These are phyloP conservation scores for Boletellus ananiceps DNA, from an alignment of 768 basidiomycete genomes.

Conservation along the genomic window DNA sequence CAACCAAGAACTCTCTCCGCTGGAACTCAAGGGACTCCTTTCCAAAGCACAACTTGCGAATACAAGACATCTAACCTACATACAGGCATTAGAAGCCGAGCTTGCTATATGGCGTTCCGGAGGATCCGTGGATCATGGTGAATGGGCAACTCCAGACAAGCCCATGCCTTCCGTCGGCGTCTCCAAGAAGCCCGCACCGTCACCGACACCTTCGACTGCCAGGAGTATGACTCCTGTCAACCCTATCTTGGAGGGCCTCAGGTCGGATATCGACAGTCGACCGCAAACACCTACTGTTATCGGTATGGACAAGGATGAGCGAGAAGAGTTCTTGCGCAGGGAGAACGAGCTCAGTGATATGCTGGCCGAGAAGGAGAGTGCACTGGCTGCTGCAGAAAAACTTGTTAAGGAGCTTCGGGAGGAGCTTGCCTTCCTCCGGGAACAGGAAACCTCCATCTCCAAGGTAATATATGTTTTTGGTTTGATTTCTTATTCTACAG, in stretches of 20 bases:
- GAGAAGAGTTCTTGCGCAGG: constrained; percentile 92
- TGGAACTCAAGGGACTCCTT: constrained; percentile 90
- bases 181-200: constrained; percentile 46
- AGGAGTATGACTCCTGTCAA: constrained; percentile 74
- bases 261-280: constrained; percentile 71
- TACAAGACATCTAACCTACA: constrained; percentile 78
- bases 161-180: constrained; percentile 39
- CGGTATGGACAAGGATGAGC: constrained; percentile 90
- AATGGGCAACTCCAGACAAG: constrained; percentile 76
- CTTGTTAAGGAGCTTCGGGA: constrained; percentile 83
- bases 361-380: constrained; percentile 87
- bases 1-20: constrained; percentile 94
- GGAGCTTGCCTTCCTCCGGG: constrained; percentile 85
- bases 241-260: constrained; percentile 66
- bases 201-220: constrained; percentile 62
- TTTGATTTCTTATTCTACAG: constrained; percentile 4
- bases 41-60: constrained; percentile 87
- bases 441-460: constrained; percentile 76
- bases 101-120: constrained; percentile 86
- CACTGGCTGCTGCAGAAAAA: constrained; percentile 76
- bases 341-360: constrained; percentile 96
- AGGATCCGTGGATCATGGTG: constrained; percentile 72
- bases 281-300: constrained; percentile 91
- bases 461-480: constrained; percentile 45
- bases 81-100: constrained; percentile 87